Conservation (phyloP, 2,329 filamentous ascomycete genomes). For the Orbilia oligospora region DNA sequence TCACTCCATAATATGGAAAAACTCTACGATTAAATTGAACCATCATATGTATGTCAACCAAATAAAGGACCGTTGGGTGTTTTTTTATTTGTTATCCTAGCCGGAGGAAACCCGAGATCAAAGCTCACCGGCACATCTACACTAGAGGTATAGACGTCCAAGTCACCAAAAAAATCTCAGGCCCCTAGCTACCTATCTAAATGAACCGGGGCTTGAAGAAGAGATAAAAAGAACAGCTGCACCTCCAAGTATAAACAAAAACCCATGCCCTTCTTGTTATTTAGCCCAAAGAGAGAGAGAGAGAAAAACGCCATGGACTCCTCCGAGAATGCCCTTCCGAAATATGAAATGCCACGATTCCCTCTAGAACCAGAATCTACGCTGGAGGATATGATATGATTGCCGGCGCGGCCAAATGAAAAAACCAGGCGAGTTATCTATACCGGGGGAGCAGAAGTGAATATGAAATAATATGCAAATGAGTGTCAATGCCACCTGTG, state of each 20-base stretch:
- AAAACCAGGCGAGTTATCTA: slow-evolving; percentile 37
- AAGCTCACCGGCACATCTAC: background rate
- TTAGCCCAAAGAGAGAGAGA: slow-evolving; percentile 11
- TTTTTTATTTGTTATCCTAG: slow-evolving; percentile 1
- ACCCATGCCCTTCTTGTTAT: slow-evolving; percentile 15
- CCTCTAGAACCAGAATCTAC: slow-evolving; percentile 50
- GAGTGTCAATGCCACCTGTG: background rate
- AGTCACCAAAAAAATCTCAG: background rate
- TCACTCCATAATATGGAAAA: background rate
- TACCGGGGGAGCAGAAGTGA: slow-evolving; percentile 20
- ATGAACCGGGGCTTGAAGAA: background rate
- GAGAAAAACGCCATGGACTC: slow-evolving; percentile 58
- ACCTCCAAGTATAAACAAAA: slow-evolving; percentile 35
- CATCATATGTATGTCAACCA: background rate
- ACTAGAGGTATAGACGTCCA: background rate
- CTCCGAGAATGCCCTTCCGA: slow-evolving; percentile 51
- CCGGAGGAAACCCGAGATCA: background rate
- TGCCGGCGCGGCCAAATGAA: slow-evolving; percentile 38
- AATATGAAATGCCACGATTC: slow-evolving; percentile 46
- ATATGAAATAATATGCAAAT: background rate
- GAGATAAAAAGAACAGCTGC: slow-evolving; percentile 10
- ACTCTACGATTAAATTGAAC: slow-evolving; percentile 6
- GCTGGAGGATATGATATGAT: slow-evolving; percentile 48
- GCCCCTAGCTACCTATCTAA: slow-evolving; percentile 5
- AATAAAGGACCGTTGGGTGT: slow-evolving; percentile 1